phyloP scores from a whole-genome alignment of 192 early-diverging fungal species.

The Glomus cerebriforme region DNA sequence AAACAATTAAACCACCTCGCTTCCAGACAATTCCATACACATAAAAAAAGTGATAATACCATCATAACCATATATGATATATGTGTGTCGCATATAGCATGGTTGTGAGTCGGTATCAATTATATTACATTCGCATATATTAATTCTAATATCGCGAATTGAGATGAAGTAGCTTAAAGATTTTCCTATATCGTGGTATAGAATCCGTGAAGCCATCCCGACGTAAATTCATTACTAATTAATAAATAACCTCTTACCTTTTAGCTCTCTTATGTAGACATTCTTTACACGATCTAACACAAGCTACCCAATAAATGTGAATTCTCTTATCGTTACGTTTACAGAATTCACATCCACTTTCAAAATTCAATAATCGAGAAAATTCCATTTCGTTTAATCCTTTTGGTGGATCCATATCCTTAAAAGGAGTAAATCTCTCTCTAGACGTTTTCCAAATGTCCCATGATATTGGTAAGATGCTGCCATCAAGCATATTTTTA shows the following conservation, averaged over 20 bases:
- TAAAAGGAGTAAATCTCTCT: slow-evolving; percentile 2
- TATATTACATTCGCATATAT: too few relatives aligned
- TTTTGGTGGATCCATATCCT: slow-evolving; percentile 9
- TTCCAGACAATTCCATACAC: background rate
- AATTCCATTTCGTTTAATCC: background rate
- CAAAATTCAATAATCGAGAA: slow-evolving; percentile 3
- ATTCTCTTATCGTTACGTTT: background rate
- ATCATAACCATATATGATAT: too few relatives aligned
- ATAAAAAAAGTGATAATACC: too few relatives aligned
- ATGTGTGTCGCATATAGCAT: too few relatives aligned
- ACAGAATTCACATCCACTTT: background rate
- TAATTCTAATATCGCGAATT: background rate
- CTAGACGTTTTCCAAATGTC: slow-evolving; percentile 14
- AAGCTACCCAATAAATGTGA: background rate
- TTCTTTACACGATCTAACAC: slow-evolving; percentile 13
- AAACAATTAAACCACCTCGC: background rate
- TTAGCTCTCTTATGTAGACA: slow-evolving; percentile 5
- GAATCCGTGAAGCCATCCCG: background rate
- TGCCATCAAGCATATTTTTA: background rate
- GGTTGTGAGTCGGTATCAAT: too few relatives aligned
- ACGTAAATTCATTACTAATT: background rate
- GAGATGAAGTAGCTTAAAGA: background rate
- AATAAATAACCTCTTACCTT: background rate
- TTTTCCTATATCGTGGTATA: background rate
- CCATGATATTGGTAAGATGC: background rate